phyloP scores from a whole-genome alignment of 306 rosid species.

The Cicer yamashitae region DNA sequence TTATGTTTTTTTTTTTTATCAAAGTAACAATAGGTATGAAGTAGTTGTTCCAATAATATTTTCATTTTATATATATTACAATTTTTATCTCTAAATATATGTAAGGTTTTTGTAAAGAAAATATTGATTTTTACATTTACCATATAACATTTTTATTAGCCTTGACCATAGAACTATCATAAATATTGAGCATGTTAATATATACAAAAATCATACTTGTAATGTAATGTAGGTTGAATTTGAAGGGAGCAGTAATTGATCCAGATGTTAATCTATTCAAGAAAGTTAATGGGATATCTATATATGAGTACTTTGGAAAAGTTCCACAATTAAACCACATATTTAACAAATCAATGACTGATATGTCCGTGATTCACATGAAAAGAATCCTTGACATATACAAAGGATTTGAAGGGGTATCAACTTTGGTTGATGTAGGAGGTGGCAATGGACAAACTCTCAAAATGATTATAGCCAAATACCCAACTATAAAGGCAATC shows the following conservation, averaged over 20 bases:
- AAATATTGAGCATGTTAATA: too few relatives aligned
- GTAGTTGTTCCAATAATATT: too few relatives aligned
- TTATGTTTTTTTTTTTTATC: too few relatives aligned
- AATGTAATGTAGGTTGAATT: conserved; percentile 27
- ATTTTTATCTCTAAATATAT: too few relatives aligned
- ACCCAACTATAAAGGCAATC: conserved; percentile 47
- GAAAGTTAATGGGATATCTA: conserved; percentile 41
- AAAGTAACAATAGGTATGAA: too few relatives aligned
- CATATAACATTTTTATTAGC: too few relatives aligned
- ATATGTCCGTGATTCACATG: conserved; percentile 11
- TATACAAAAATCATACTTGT: too few relatives aligned
- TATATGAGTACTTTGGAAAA: conserved; percentile 26
- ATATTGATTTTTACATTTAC: too few relatives aligned
- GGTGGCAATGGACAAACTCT: conserved; percentile 52
- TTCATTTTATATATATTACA: too few relatives aligned
- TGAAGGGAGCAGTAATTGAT: conserved; percentile 45
- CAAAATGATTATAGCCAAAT: conserved; percentile 42
- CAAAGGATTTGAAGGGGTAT: conserved; percentile 46
- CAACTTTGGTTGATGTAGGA: conserved; percentile 51
- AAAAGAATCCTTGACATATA: conserved; percentile 42
- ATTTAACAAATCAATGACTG: conserved; percentile 44
- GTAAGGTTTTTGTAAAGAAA: too few relatives aligned
- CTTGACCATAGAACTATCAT: too few relatives aligned
- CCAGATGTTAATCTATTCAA: conserved; percentile 44
- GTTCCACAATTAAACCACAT: conserved; percentile 13